Evolutionary conservation across 2,329 filamentous ascomycete genomes (phyloP).

Genomic region (Penicillium sp.): DNA sequence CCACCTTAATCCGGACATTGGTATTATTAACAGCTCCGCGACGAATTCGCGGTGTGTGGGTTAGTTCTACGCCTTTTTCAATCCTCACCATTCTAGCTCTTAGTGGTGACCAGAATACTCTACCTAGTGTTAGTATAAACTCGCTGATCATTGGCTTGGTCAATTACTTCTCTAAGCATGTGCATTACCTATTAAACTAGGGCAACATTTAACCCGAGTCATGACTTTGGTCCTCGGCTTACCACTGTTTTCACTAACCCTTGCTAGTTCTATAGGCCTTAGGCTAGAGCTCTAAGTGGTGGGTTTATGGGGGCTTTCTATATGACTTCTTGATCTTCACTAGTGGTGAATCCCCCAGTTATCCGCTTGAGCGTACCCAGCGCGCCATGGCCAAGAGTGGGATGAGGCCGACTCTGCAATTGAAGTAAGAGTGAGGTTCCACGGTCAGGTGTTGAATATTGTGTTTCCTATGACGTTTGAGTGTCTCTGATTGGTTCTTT

Average conservation of each 20-base stretch:
- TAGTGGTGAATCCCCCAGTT: conserved; percentile 53
- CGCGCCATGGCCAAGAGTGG: conserved; percentile 48
- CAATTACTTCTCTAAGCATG: conserved; percentile 33
- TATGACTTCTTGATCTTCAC: conserved; percentile 56
- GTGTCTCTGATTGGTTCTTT: not conserved
- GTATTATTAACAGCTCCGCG: too few relatives aligned
- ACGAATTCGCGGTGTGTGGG: conserved; percentile 38
- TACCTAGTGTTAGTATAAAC: conserved; percentile 54
- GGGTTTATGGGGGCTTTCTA: conserved; percentile 47
- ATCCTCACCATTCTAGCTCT: conserved; percentile 46
- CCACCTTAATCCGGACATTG: too few relatives aligned
- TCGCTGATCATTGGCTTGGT: conserved; percentile 52
- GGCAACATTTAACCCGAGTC: conserved; percentile 50
- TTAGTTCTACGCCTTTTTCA: conserved; percentile 42
- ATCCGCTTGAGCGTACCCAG: conserved; percentile 47
- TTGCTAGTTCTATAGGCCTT: conserved; percentile 51
- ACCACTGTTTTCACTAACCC: conserved; percentile 44
- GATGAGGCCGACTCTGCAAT: conserved; percentile 33
- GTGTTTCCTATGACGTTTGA: not conserved
- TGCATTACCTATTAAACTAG: conserved; percentile 51
- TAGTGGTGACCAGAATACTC: conserved; percentile 50
- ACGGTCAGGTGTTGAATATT: not conserved
- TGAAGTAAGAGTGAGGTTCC: not conserved
- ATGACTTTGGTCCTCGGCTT: conserved; percentile 53
- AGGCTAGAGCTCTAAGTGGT: conserved; percentile 40